These are phyloP conservation scores for Cantharellus cinnabarinus DNA, from an alignment of 768 basidiomycete genomes.

Conservation along the genomic window DNA sequence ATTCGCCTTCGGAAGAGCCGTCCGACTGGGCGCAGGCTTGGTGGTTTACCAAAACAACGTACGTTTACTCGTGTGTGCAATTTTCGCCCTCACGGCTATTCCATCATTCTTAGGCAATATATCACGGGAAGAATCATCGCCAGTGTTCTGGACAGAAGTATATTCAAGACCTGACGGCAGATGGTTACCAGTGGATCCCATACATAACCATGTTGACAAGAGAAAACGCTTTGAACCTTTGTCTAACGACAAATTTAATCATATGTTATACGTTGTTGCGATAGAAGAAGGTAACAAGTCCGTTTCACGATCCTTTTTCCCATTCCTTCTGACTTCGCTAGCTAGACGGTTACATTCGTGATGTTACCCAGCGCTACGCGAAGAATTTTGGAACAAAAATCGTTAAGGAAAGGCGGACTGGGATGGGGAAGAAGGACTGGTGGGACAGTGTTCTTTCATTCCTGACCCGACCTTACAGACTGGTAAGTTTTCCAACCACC, in stretches of 20 bases:
- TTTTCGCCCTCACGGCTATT: background rate
- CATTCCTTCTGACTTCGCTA: background rate
- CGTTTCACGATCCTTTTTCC: background rate
- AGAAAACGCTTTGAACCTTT: slow-evolving; percentile 62
- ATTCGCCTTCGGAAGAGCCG: slow-evolving; percentile 5
- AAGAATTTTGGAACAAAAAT: slow-evolving; percentile 61
- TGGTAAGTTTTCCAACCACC: slow-evolving; percentile 31
- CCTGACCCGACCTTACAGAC: slow-evolving; percentile 54
- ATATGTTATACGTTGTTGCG: slow-evolving; percentile 83
- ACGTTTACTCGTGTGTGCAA: background rate
- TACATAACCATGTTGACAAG: slow-evolving; percentile 61
- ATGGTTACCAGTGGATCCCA: slow-evolving; percentile 87
- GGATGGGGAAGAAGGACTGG: slow-evolving; percentile 58
- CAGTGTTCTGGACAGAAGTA: slow-evolving; percentile 93
- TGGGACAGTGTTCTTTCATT: slow-evolving; percentile 51
- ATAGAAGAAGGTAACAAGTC: slow-evolving; percentile 49
- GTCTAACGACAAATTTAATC: slow-evolving; percentile 37
- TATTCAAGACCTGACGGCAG: slow-evolving; percentile 79
- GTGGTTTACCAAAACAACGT: background rate
- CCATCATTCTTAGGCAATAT: background rate
- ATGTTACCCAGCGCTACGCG: slow-evolving; percentile 82
- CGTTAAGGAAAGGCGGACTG: slow-evolving; percentile 54
- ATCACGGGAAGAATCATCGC: slow-evolving; percentile 26
- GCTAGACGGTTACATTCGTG: slow-evolving; percentile 65
- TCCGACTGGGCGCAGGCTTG: slow-evolving; percentile 4